phyloP scores from a whole-genome alignment of 139 green algal species.

The Medakamo hakoo region DNA sequence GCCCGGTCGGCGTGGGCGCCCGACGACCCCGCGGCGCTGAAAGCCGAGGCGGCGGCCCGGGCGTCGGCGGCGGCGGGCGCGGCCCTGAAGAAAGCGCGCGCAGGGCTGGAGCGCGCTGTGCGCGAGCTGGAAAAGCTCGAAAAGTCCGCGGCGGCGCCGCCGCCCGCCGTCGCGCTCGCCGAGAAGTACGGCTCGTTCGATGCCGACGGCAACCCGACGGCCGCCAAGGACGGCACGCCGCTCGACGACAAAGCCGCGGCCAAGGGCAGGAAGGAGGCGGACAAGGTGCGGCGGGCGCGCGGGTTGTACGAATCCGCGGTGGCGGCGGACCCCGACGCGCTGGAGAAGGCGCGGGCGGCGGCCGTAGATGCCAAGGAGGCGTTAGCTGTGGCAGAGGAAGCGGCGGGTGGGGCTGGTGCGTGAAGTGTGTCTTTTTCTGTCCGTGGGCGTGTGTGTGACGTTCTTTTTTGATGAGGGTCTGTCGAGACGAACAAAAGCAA shows the following conservation, averaged over 20 bases:
- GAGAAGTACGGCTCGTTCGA: conserved; percentile 61
- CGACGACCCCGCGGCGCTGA: conserved; percentile 68
- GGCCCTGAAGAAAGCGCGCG: conserved; percentile 34
- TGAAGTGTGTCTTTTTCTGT: too few relatives aligned
- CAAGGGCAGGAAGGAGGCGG: conserved; percentile 57
- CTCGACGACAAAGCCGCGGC: conserved; percentile 60
- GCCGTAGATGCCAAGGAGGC: background rate
- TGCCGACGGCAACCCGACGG: conserved; percentile 51
- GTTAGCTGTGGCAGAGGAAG: too few relatives aligned
- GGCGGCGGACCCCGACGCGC: background rate
- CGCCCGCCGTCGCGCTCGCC: conserved; percentile 18
- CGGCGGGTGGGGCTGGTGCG: too few relatives aligned
- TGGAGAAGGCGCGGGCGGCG: background rate
- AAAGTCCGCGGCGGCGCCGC: conserved; percentile 30
- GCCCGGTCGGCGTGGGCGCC: conserved; percentile 67
- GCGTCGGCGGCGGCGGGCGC: conserved; percentile 29
- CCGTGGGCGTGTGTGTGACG: too few relatives aligned
- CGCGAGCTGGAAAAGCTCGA: conserved; percentile 51
- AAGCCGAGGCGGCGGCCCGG: conserved; percentile 20
- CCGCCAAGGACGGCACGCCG: conserved; percentile 51
- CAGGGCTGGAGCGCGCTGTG: conserved; percentile 4
- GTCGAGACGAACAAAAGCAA: too few relatives aligned
- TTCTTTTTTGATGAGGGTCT: too few relatives aligned
- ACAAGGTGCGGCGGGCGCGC: conserved; percentile 49
- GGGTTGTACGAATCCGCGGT: conserved; percentile 8